Percentiles rank a stretch among this genome's conserved stretches.
Evolutionary conservation across 2,329 filamentous ascomycete species (phyloP).

Genomic region (Fusarium newnesense): DNA sequence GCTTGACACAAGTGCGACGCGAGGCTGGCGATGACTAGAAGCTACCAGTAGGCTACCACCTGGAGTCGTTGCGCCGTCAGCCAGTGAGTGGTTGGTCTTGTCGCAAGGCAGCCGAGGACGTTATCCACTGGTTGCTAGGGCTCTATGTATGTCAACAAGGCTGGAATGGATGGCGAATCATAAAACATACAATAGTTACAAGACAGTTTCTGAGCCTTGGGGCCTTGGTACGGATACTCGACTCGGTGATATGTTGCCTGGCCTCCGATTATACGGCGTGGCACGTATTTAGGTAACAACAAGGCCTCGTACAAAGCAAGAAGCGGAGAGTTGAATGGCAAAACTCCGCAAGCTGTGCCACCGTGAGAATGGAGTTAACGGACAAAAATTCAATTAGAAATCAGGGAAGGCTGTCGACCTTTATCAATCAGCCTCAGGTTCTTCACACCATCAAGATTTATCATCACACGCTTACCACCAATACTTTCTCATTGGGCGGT

Average conservation of each 20-base stretch:
- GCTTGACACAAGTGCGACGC: constrained; percentile 34
- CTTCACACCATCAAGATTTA: constrained; percentile 33
- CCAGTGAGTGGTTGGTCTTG: constrained; percentile 21
- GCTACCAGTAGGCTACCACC: constrained; percentile 26
- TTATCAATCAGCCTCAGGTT: constrained; percentile 38
- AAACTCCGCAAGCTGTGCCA: constrained; percentile 30
- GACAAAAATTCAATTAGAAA: not conserved
- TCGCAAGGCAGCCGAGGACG: constrained; percentile 24
- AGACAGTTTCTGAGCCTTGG: constrained; percentile 18
- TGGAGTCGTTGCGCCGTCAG: constrained; percentile 29
- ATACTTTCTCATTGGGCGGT: constrained; percentile 22
- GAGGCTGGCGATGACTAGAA: constrained; percentile 31
- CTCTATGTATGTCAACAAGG: constrained; percentile 31
- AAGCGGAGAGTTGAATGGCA: constrained; percentile 9
- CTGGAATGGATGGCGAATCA: constrained; percentile 34
- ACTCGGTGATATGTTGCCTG: constrained; percentile 10
- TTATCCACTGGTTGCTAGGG: constrained; percentile 35
- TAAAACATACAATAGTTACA: constrained; percentile 18
- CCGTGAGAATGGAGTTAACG: constrained; percentile 13
- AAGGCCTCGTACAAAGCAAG: constrained; percentile 7
- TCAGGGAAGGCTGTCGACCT: constrained; percentile 21
- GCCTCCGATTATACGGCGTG: constrained; percentile 19
- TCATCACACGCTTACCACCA: constrained; percentile 29
- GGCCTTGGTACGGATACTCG: not conserved
- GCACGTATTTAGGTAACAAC: constrained; percentile 18